phyloP scores from a whole-genome alignment of 2,329 filamentous ascomycete genomes.

The Alternaria sp. region DNA sequence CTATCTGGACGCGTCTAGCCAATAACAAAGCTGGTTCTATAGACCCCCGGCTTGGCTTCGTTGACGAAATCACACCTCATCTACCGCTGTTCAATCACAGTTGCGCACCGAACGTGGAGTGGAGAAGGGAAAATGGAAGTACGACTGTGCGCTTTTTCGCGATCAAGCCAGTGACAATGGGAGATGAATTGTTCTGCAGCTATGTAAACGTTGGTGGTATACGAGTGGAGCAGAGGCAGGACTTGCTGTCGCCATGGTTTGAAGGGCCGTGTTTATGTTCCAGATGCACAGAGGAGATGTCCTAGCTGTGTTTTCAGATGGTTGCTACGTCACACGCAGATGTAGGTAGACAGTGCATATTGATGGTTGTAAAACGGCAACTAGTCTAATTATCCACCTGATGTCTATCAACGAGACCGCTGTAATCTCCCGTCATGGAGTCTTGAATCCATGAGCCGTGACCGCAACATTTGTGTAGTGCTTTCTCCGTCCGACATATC shows the following conservation, averaged over 20 bases:
- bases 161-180: neutral
- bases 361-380: neutral
- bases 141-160: conserved; percentile 19
- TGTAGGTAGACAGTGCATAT: neutral
- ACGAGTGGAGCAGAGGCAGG: conserved; percentile 3
- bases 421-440: neutral
- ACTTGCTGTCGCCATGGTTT: conserved; percentile 23
- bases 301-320: neutral
- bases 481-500: neutral
- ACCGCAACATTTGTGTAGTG: neutral
- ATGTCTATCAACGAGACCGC: neutral
- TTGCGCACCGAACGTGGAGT: conserved; percentile 38
- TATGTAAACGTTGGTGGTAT: conserved; percentile 13
- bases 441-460: neutral
- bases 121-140: conserved; percentile 13
- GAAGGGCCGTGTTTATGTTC: conserved; percentile 16
- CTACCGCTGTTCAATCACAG: conserved; percentile 45
- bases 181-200: conserved; percentile 22
- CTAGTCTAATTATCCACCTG: neutral
- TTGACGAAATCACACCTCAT: conserved; percentile 35
- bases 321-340: neutral
- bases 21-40: conserved; percentile 43
- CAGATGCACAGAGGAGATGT: conserved; percentile 10
- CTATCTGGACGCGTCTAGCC: conserved; percentile 39
- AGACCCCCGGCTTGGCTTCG: conserved; percentile 27